Base-by-base conservation (phyloP, 805 yeast species). In the Monosporozyma servazzii region DNA sequence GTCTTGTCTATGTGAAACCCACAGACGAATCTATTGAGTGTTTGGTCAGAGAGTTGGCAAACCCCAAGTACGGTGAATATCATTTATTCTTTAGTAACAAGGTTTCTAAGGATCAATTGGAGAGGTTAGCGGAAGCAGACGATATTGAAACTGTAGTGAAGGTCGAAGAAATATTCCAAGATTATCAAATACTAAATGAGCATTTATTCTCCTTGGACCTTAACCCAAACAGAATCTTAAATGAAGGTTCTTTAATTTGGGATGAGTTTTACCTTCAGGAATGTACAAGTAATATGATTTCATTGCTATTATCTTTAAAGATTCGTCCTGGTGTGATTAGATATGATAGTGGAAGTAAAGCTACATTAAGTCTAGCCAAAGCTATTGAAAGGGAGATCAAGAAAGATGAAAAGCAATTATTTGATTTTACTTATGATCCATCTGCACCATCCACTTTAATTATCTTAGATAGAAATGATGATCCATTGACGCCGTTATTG, bases 401-500 rank as follows among this genome's bases (percentile, higher is more conserved):
- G 45, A 74, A 79, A 42, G 76, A 78, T 55, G 69, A 72, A n/a
- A 79, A 78, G 52, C 71, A 75, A 0, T 49, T 89, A 43, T 88
- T 88, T 66, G 93, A 86, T 59, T 80, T 84, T 62, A 74, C 81
- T 62, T 9, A n/a, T n/a, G 46, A 39, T 41, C 36, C 45, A 9
- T 42, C 50, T 13, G 71, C 82, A 0, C 80, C 89, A 1, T 95
- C 97, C 1, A 61, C 85, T 7, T 68, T 95, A 46, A 67, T 93
- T 11, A 73, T 93, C 2, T 62, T 93, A 47, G 98, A 93, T 67
- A 75, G 99, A 49, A 79, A 82, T 52, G 85, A 80, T 61, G 99
- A 93, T 68, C 97, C 99, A 2, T 74, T 91, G 13, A 91, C 99
- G 0, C 97, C 99, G 1, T 74, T 93, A 30, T 70, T 93, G 47